Base-by-base conservation (phyloP, 148 eudicot genomes). In the Selenicereus undatus region DNA sequence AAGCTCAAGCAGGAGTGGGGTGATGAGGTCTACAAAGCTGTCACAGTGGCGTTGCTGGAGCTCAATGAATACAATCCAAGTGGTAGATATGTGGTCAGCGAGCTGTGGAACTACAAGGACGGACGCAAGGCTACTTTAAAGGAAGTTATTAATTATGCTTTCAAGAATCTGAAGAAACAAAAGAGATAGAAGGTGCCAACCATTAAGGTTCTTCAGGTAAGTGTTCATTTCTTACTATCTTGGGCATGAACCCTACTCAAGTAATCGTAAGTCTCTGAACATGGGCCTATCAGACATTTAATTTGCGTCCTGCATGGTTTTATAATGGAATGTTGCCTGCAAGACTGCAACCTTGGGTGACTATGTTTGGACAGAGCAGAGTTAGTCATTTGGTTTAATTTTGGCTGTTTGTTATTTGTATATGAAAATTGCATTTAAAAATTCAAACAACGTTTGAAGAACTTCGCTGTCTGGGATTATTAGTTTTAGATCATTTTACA, bases 91-190 rank as follows among this genome's bases (percentile, higher is more conserved):
- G 83, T 83, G 43, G 68, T 89, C 32, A 73, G 84, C 13, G 94
- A 93, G 86, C 91, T 93, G 2, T 93, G 94, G 97, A 90, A 91
- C 86, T 82, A 75, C 75, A 91, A 93, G 75, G 94, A 90, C 72
- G 79, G 84, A 20, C 81, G 92, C 26, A 91, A 91, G 81, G 97
- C 97, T 30, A 91, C 94, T 10, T 81, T 93, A 16, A 91, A 93
- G 85, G 97, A 93, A 83, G 94, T 89, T 48, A 85, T 91, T 18
- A 81, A 70, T 27, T 91, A 85, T 79, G 78, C 90, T 13, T 81
- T 85, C 43, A 88, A 78, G 87, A 81, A 81, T 18, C 39, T 91
- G 84, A 89, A 84, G 73, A 93, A 90, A 76, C 88, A 86, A 43
- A 89, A 81, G 84, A 82, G 86, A 82, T 78, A 69, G 35, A 66